phyloP scores from a whole-genome alignment of 1,284 basidiomycete species.

The Chondrostereum purpureum region DNA sequence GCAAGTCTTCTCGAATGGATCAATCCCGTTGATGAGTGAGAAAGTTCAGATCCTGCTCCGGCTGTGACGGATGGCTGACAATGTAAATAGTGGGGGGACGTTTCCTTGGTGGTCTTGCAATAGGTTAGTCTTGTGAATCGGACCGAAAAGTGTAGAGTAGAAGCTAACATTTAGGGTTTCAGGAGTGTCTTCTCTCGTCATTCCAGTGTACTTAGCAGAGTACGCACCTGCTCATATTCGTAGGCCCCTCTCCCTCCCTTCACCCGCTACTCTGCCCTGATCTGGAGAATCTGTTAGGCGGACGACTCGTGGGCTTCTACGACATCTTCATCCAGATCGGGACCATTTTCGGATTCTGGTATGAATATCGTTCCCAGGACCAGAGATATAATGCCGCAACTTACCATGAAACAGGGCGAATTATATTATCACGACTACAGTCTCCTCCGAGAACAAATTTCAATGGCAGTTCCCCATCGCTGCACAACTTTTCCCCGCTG shows the following conservation, averaged over 20 bases:
- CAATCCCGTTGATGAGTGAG: constrained; percentile 1
- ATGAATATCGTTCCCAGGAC: not conserved
- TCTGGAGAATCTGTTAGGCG: too few species aligned
- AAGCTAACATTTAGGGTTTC: too few species aligned
- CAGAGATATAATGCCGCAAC: not conserved
- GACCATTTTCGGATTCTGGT: constrained; percentile 5
- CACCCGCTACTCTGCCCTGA: too few species aligned
- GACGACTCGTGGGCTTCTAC: constrained; percentile 7
- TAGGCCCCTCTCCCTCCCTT: too few species aligned
- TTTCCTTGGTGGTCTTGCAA: constrained; percentile 2
- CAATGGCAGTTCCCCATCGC: constrained; percentile 6
- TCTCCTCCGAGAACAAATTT: not conserved
- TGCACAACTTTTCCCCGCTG: constrained; percentile 6
- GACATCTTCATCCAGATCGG: constrained; percentile 7
- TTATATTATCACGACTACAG: not conserved
- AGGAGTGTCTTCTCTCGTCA: constrained; percentile 3
- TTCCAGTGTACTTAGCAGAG: constrained; percentile 3
- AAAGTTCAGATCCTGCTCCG: not conserved
- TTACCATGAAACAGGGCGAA: not conserved
- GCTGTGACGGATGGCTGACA: not conserved
- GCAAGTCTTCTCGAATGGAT: constrained; percentile 4
- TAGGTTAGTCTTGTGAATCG: too few species aligned
- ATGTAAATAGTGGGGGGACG: constrained; percentile 3
- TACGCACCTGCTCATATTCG: constrained; percentile 3
- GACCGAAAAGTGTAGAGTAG: too few species aligned